phyloP scores from a whole-genome alignment of 2,329 filamentous ascomycete species.

The Diplodia seriata region DNA sequence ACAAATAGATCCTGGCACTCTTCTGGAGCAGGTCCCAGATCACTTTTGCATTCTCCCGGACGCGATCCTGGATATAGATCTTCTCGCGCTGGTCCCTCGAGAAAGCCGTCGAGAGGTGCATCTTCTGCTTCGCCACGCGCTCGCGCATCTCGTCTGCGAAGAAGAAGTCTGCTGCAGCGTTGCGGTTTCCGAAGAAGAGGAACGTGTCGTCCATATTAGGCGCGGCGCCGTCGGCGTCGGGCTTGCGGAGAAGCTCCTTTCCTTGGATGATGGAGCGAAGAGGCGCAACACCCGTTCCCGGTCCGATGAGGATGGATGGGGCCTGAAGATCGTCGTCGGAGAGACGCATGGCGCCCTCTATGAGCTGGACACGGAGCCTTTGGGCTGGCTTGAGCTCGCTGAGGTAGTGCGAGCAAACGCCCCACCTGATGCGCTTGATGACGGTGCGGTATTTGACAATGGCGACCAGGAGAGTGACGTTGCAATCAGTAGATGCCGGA shows the following conservation, averaged over 20 bases:
- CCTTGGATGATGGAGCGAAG: constrained; percentile 82
- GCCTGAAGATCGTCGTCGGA: constrained; percentile 51
- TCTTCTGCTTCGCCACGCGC: constrained; percentile 46
- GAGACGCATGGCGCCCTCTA: constrained; percentile 37
- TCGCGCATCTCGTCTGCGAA: constrained; percentile 70
- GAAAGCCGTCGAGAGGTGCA: constrained; percentile 70
- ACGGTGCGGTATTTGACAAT: constrained; percentile 92
- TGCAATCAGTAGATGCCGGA: constrained; percentile 44
- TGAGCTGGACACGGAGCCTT: constrained; percentile 57
- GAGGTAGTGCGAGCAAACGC: constrained; percentile 89
- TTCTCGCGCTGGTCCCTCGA: constrained; percentile 69
- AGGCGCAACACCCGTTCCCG: constrained; percentile 87
- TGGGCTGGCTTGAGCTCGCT: constrained; percentile 67
- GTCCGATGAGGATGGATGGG: constrained; percentile 79
- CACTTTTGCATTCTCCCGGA: constrained; percentile 58
- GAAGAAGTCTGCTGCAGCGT: constrained; percentile 76
- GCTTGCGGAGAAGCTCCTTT: constrained; percentile 51
- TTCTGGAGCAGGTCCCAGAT: constrained; percentile 62
- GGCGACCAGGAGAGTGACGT: constrained; percentile 78
- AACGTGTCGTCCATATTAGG: constrained; percentile 47
- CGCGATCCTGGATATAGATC: constrained; percentile 71
- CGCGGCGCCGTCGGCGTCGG: constrained; percentile 34
- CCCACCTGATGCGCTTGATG: constrained; percentile 81
- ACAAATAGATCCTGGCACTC: constrained; percentile 63
- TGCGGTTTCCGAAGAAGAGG: constrained; percentile 87